A percentile compares a stretch with the other conserved stretches of the same genome.
Evolutionary conservation across 768 basidiomycete genomes (phyloP).

Genomic region (Calocybe gangraenosa): DNA sequence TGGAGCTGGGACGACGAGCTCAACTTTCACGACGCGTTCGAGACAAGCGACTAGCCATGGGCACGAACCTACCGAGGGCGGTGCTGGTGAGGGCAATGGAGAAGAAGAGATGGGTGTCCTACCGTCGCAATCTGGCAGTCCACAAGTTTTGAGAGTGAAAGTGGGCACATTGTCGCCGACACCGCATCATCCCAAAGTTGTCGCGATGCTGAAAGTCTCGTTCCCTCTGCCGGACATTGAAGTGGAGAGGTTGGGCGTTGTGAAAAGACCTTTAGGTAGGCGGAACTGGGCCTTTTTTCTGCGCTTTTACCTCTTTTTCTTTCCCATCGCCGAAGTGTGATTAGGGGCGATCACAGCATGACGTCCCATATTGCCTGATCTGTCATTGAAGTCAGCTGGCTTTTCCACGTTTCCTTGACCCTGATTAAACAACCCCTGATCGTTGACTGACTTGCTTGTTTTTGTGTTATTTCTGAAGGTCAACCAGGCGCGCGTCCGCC

Average conservation of each 20-base stretch:
- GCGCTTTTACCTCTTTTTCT: neutral
- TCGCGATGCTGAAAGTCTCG: slow-evolving; percentile 87
- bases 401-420: neutral
- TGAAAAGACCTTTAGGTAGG: slow-evolving; percentile 42
- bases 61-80: slow-evolving; percentile 7
- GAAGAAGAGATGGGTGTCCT: slow-evolving; percentile 9
- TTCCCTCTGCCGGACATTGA: slow-evolving; percentile 84
- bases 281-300: neutral
- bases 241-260: slow-evolving; percentile 53
- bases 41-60: slow-evolving; percentile 10
- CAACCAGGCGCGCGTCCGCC: slow-evolving; percentile 4
- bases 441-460: neutral
- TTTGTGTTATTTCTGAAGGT: slow-evolving; percentile 2
- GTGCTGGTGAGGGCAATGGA: slow-evolving; percentile 11
- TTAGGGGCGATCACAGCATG: neutral
- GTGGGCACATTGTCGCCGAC: slow-evolving; percentile 87
- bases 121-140: slow-evolving; percentile 9
- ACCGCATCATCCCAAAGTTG: slow-evolving; percentile 94
- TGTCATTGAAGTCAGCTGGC: neutral
- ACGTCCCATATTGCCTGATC: neutral
- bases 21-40: slow-evolving; percentile 12
- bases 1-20: slow-evolving; percentile 10
- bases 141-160: slow-evolving; percentile 48
- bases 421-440: neutral
- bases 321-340: neutral